Evolutionary conservation across 2,329 filamentous ascomycete species (phyloP).

Genomic region (Xylariaceae sp.): DNA sequence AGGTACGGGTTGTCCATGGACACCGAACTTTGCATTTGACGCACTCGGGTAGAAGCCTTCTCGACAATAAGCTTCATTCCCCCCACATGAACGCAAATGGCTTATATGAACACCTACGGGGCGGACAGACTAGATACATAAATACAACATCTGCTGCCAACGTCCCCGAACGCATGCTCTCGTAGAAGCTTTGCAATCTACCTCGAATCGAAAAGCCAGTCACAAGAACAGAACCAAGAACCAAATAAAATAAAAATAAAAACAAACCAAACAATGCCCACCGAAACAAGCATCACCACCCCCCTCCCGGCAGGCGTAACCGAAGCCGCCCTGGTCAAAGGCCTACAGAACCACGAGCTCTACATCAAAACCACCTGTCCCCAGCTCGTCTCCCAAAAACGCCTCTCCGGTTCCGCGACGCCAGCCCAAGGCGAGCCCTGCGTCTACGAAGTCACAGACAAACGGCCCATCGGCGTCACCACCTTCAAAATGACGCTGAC

Average conservation of each 20-base stretch:
- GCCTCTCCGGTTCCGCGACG: constrained; percentile 13
- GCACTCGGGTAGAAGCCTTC: too few species aligned
- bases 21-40: too few species aligned
- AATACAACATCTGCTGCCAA: too few species aligned
- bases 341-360: constrained; percentile 44
- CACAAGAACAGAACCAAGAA: not conserved
- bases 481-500: constrained; percentile 27
- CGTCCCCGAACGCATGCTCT: too few species aligned
- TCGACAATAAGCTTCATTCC: too few species aligned
- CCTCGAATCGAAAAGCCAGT: too few species aligned
- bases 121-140: too few species aligned
- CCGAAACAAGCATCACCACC: constrained; percentile 38
- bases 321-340: constrained; percentile 21
- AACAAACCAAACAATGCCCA: constrained; percentile 17
- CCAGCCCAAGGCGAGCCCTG: constrained; percentile 14
- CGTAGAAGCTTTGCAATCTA: too few species aligned
- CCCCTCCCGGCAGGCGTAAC: constrained; percentile 25
- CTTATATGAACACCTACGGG: too few species aligned
- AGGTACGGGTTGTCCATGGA: too few species aligned
- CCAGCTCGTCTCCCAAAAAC: constrained; percentile 22
- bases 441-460: constrained; percentile 27
- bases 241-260: not conserved
- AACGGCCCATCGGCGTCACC: constrained; percentile 38
- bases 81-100: too few species aligned
- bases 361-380: constrained; percentile 28